Percentiles rank a stretch among this genome's conserved stretches.
phyloP scores from a whole-genome alignment of 352 stramenopile genomes.

The Thalassiosira hispida region DNA sequence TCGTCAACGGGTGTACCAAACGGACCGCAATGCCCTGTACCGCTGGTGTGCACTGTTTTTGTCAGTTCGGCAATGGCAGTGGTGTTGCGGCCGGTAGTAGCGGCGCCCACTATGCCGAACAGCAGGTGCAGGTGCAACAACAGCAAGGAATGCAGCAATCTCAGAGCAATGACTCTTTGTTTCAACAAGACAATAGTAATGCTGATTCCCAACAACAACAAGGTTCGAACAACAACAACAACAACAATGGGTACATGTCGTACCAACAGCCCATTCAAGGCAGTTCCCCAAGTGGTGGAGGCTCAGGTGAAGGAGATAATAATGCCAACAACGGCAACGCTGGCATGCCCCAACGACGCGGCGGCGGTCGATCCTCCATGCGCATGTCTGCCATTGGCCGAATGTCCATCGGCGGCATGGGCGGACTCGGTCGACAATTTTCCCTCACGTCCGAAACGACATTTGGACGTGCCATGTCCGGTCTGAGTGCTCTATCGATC shows the following conservation, averaged over 20 bases:
- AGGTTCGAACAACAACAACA: neutral
- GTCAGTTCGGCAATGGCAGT: constrained; percentile 29
- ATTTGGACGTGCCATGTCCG: constrained; percentile 82
- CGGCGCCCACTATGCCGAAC: neutral
- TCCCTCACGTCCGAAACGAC: constrained; percentile 66
- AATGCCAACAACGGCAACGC: neutral
- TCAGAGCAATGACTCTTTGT: constrained; percentile 7
- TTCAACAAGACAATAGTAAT: constrained; percentile 7
- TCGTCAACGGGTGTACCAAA: constrained; percentile 58
- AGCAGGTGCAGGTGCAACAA: neutral
- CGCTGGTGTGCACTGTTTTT: constrained; percentile 57
- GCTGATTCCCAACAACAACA: neutral
- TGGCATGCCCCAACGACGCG: constrained; percentile 7
- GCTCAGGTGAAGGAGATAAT: neutral
- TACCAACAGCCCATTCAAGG: constrained; percentile 36
- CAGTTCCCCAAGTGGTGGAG: neutral
- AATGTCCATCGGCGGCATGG: constrained; percentile 60
- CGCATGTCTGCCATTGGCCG: constrained; percentile 17
- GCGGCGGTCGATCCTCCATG: constrained; percentile 18
- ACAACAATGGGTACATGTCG: constrained; percentile 4
- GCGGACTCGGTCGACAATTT: constrained; percentile 55
- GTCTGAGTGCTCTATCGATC: constrained; percentile 78
- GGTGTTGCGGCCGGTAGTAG: neutral
- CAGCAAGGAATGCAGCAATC: neutral
- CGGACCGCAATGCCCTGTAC: constrained; percentile 60